phyloP scores from a whole-genome alignment of 2,329 filamentous ascomycete species.

The Bipolaris sorokiniana region DNA sequence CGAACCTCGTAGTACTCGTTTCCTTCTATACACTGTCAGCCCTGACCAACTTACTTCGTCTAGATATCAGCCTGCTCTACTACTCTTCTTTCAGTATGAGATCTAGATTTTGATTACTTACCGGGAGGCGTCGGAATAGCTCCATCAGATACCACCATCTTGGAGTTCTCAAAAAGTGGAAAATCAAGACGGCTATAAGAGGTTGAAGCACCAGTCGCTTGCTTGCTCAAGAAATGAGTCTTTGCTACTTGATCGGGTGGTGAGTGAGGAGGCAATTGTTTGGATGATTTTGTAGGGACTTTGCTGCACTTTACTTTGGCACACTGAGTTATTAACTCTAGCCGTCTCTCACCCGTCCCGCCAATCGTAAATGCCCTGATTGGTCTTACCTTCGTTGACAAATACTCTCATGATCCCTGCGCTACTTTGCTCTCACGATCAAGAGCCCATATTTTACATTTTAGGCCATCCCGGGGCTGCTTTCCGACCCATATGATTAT shows the following conservation, averaged over 20 bases:
- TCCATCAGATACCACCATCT: neutral
- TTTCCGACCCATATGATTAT: too few relatives aligned
- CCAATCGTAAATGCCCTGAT: neutral
- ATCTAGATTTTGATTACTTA: neutral
- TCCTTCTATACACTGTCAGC: conserved; percentile 1
- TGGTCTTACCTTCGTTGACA: too few relatives aligned
- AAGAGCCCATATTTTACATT: too few relatives aligned
- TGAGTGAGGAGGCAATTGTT: neutral
- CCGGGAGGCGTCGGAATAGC: conserved; percentile 7
- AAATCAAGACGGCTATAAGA: neutral
- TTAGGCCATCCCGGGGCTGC: too few relatives aligned
- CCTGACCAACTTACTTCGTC: neutral
- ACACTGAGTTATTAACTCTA: neutral
- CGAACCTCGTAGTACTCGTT: conserved; percentile 42
- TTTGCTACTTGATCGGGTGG: neutral
- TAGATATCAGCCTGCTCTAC: neutral
- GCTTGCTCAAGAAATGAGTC: neutral
- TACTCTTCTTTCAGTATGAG: neutral
- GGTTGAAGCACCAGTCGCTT: neutral
- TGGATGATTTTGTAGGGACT: too few relatives aligned
- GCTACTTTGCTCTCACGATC: too few relatives aligned
- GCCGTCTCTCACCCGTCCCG: neutral
- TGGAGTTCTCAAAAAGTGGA: too few relatives aligned
- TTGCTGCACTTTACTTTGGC: neutral
- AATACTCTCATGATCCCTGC: too few relatives aligned